These are phyloP conservation scores for Colletotrichum lini DNA, from an alignment of 2,329 filamentous ascomycete genomes.

Conservation along the genomic window DNA sequence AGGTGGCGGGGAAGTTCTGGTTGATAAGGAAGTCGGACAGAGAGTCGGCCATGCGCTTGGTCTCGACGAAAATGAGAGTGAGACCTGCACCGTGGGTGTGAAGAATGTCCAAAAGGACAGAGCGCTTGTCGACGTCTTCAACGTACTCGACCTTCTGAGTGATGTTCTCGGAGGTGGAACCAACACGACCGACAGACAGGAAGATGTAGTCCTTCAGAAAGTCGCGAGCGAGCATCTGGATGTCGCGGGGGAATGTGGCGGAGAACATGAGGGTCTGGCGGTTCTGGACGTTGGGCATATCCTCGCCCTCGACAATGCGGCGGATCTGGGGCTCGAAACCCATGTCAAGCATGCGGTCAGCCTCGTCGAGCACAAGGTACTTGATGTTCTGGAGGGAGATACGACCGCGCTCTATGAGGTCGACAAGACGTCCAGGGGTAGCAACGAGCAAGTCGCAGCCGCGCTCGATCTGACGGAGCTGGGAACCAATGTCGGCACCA, in stretches of 20 bases:
- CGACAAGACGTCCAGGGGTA: conserved; percentile 96
- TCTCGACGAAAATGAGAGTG: conserved; percentile 98
- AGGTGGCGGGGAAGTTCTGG: conserved; percentile 97
- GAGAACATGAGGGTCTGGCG: conserved; percentile 99
- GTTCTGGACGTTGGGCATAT: conserved; percentile 87
- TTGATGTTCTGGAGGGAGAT: conserved; percentile 99
- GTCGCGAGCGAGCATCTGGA: conserved; percentile 98
- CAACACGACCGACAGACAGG: conserved; percentile 97
- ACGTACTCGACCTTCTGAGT: conserved; percentile 99
- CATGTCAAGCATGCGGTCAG: conserved; percentile 99
- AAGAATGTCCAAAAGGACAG: conserved; percentile 95
- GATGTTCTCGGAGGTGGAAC: conserved; percentile 99
- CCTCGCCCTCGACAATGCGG: conserved; percentile 97
- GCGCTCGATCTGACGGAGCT: conserved; percentile 97
- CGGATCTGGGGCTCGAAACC: conserved; percentile 99
- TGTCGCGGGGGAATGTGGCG: conserved; percentile 98
- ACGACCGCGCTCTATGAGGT: conserved; percentile 97
- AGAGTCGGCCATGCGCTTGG: conserved; percentile 99
- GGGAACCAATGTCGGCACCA: conserved; percentile 98
- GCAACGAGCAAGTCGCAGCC: conserved; percentile 98
- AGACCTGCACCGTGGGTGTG: conserved; percentile 92
- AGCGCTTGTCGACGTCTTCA: conserved; percentile 97
- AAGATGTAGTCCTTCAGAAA: conserved; percentile 99
- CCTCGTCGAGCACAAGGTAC: conserved; percentile 98
- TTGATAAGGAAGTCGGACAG: conserved; percentile 99